A percentile compares a stretch with the other conserved stretches of the same genome.
Evolutionary conservation across 1,139 yeast species (phyloP).

Genomic region (Blastobotrys apis): DNA sequence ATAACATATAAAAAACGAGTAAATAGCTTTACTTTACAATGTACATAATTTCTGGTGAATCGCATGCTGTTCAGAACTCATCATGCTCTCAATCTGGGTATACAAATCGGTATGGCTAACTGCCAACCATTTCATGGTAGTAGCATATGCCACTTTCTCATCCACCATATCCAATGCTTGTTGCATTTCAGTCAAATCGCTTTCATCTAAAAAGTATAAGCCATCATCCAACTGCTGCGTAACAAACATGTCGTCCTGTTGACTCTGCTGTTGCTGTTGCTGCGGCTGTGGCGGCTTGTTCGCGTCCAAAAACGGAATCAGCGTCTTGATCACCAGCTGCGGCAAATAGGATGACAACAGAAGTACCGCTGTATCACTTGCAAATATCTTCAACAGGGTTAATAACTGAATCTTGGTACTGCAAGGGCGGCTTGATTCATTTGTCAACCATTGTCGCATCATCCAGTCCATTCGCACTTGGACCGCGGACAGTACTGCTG

Average conservation of each 20-base stretch:
- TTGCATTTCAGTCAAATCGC: slow-evolving; percentile 10
- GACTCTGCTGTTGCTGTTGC: no score
- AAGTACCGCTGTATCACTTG: neutral
- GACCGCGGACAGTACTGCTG: neutral
- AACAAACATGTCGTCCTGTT: neutral
- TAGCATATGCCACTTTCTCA: neutral
- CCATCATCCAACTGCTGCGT: neutral
- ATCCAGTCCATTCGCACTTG: neutral
- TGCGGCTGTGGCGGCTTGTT: neutral
- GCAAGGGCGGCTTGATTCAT: slow-evolving; percentile 3
- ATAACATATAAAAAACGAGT: no score
- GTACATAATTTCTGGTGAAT: slow-evolving; percentile 8
- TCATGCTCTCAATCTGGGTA: neutral
- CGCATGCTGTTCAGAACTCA: neutral
- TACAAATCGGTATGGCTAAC: neutral
- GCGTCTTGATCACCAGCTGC: neutral
- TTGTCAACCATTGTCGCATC: neutral
- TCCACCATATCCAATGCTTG: slow-evolving; percentile 1
- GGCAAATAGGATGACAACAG: neutral
- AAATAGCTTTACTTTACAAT: slow-evolving; percentile 1
- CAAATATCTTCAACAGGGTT: neutral
- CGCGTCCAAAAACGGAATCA: neutral
- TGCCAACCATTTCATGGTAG: neutral
- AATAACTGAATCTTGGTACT: slow-evolving; percentile 2
- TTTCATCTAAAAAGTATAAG: slow-evolving; percentile 1